Evolutionary conservation across 2,329 filamentous ascomycete species (phyloP).

Genomic region (Leptographium lundbergii): DNA sequence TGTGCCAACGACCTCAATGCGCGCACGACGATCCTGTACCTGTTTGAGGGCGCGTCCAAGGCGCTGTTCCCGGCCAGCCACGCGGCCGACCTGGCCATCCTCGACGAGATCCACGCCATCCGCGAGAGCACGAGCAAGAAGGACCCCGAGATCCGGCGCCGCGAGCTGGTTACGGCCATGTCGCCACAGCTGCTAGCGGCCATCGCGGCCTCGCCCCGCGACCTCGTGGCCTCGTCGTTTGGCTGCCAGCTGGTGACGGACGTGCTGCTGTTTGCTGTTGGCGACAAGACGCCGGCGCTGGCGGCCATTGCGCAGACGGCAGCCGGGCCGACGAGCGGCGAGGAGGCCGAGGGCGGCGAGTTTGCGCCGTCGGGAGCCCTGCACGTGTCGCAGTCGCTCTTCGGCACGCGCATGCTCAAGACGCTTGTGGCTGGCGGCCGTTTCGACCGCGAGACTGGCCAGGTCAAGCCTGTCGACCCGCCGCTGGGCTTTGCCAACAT

Average conservation of each 20-base stretch:
- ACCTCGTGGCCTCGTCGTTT: conserved; percentile 62
- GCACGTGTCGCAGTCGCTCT: conserved; percentile 49
- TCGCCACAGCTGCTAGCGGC: conserved; percentile 65
- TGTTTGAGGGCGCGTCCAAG: conserved; percentile 57
- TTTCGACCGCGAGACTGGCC: conserved; percentile 64
- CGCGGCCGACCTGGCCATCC: conserved; percentile 52
- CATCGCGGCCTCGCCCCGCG: conserved; percentile 53
- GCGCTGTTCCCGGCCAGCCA: conserved; percentile 49
- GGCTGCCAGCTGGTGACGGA: conserved; percentile 81
- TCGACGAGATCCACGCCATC: conserved; percentile 68
- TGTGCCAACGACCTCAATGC: conserved; percentile 54
- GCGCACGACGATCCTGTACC: conserved; percentile 61
- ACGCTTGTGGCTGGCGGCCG: conserved; percentile 79
- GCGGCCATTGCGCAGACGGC: conserved; percentile 55
- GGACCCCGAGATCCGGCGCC: conserved; percentile 60
- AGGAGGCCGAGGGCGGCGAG: not conserved
- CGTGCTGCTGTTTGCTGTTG: conserved; percentile 61
- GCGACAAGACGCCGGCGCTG: conserved; percentile 65
- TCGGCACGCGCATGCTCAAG: conserved; percentile 77
- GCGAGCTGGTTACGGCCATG: conserved; percentile 62
- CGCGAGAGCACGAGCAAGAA: conserved; percentile 86
- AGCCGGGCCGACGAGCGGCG: conserved; percentile 33
- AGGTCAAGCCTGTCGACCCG: conserved; percentile 58
- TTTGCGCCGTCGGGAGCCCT: conserved; percentile 21
- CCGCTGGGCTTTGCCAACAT: conserved; percentile 67